Conservation (phyloP, 305 asterid genomes). For the Fraxinus velutina region DNA sequence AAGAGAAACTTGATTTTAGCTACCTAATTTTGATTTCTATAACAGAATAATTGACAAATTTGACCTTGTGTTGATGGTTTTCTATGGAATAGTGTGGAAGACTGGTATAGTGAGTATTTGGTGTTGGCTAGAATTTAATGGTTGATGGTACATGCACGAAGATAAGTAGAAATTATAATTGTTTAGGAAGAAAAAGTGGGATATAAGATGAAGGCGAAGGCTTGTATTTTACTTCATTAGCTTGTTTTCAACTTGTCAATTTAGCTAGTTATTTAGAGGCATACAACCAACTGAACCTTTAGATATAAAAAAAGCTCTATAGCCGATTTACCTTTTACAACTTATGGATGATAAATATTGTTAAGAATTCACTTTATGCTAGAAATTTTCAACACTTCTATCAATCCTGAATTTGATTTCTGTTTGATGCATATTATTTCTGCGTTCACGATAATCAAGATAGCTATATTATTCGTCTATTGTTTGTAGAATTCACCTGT, state of each 20-base stretch:
- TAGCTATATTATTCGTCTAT: conserved; percentile 4
- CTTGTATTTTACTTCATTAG: not conserved
- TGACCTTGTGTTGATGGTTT: not conserved
- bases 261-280: not conserved
- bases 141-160: not conserved
- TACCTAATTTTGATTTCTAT: not conserved
- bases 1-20: not conserved
- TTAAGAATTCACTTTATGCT: not conserved
- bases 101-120: not conserved
- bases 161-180: not conserved
- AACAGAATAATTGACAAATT: not conserved
- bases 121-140: not conserved
- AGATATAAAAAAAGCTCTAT: not conserved
- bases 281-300: not conserved
- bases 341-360: not conserved
- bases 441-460: conserved; percentile 9
- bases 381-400: not conserved
- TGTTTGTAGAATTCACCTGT: conserved; percentile 41
- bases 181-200: not conserved
- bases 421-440: not conserved
- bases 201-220: not conserved
- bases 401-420: not conserved
- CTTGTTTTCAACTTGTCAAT: not conserved
- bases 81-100: not conserved
- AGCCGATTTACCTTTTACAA: not conserved